Evolutionary conservation across 2,329 filamentous ascomycete genomes (phyloP).

Genomic region (Colletotrichum tamarilloi): DNA sequence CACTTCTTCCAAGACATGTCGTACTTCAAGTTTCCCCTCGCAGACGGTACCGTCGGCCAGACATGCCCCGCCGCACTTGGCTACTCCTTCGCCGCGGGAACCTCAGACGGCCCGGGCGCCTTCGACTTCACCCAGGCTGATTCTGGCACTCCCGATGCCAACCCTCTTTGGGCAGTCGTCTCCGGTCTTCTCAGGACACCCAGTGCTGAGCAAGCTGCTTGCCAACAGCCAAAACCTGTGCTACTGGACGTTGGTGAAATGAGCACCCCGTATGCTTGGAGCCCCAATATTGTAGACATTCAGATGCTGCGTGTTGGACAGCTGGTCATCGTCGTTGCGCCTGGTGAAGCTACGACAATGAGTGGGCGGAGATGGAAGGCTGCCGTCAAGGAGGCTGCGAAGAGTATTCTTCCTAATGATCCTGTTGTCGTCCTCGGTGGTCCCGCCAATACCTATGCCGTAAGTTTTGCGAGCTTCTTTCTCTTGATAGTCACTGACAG

Average conservation of each 20-base stretch:
- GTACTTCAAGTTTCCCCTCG: constrained; percentile 77
- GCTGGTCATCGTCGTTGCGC: constrained; percentile 83
- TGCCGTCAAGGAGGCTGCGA: constrained; percentile 68
- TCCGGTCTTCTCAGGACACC: constrained; percentile 79
- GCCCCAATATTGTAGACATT: constrained; percentile 90
- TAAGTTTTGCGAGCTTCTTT: not conserved
- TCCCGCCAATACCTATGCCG: constrained; percentile 88
- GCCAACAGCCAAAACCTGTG: constrained; percentile 86
- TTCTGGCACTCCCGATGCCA: constrained; percentile 73
- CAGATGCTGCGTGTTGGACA: constrained; percentile 88
- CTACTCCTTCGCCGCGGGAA: constrained; percentile 93
- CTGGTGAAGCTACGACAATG: constrained; percentile 94
- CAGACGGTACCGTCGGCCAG: constrained; percentile 75
- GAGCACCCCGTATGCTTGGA: constrained; percentile 84
- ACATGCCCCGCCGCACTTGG: constrained; percentile 91
- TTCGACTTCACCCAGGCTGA: constrained; percentile 96
- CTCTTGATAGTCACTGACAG: not conserved
- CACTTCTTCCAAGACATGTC: constrained; percentile 89
- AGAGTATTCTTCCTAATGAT: constrained; percentile 57
- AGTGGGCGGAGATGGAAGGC: constrained; percentile 87
- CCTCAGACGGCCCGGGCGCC: constrained; percentile 88
- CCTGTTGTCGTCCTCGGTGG: constrained; percentile 87
- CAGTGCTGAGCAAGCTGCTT: constrained; percentile 74
- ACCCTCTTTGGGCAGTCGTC: constrained; percentile 84
- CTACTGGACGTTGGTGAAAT: constrained; percentile 89